These are phyloP conservation scores for Cryptosporidium muris DNA, from an alignment of 169 alveolate species.

Conservation along the genomic window DNA sequence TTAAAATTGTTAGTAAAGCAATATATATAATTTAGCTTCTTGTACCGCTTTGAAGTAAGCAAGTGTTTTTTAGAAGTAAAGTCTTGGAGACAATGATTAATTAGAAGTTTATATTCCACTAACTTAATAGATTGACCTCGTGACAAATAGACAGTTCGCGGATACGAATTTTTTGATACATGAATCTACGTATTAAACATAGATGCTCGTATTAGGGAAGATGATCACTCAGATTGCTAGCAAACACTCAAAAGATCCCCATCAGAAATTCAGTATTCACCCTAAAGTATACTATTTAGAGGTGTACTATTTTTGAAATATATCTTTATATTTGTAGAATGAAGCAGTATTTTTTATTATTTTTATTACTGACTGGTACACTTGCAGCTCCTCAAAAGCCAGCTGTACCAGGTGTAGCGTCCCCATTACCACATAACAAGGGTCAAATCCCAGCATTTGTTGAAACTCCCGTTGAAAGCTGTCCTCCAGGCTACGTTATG, in stretches of 20 bases:
- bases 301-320: not conserved
- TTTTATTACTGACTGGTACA: conserved; percentile 27
- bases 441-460: conserved; percentile 71
- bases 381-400: conserved; percentile 70
- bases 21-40: too few relatives aligned
- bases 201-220: too few relatives aligned
- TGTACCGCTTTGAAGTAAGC: too few relatives aligned
- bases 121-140: too few relatives aligned
- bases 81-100: too few relatives aligned
- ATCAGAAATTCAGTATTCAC: conserved; percentile 44
- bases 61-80: too few relatives aligned
- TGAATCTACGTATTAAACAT: too few relatives aligned
- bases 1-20: too few relatives aligned
- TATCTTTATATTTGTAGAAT: conserved; percentile 3
- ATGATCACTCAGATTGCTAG: too few relatives aligned
- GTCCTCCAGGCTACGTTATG: conserved; percentile 71
- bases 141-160: too few relatives aligned
- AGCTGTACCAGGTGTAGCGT: conserved; percentile 65
- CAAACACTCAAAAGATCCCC: not conserved
- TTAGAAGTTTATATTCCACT: too few relatives aligned
- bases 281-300: conserved; percentile 33
- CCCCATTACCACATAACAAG: conserved; percentile 68
- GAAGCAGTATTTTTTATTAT: conserved; percentile 30
- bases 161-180: too few relatives aligned
- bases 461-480: conserved; percentile 68